phyloP scores from a whole-genome alignment of 352 stramenopile genomes.

The Globisporangium recalcitrans region DNA sequence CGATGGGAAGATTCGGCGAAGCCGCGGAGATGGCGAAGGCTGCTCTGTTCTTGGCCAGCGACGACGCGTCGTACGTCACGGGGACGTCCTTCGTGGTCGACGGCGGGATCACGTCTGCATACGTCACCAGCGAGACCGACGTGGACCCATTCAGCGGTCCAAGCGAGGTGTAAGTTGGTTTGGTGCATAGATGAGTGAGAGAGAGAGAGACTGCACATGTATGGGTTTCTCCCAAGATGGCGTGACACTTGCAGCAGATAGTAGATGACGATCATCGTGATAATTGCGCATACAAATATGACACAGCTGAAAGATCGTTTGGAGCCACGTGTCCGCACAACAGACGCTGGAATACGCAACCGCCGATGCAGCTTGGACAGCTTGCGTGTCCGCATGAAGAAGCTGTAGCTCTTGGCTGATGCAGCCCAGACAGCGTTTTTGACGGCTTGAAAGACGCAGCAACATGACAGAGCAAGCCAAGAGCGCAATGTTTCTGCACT shows the following conservation, averaged over 20 bases:
- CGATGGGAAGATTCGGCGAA: slow-evolving; percentile 85
- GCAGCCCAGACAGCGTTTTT: background rate
- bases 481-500: background rate
- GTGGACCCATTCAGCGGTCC: slow-evolving; percentile 82
- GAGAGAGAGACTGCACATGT: slow-evolving; percentile 3
- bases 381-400: background rate
- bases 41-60: slow-evolving; percentile 79
- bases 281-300: background rate
- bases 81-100: slow-evolving; percentile 85
- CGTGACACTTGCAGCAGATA: background rate
- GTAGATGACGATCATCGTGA: background rate
- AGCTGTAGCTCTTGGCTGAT: background rate
- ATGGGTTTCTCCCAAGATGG: background rate
- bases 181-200: background rate
- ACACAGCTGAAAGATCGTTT: background rate
- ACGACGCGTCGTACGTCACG: slow-evolving; percentile 84
- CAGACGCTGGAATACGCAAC: no score
- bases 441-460: background rate
- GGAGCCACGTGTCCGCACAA: background rate
- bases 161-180: slow-evolving; percentile 49
- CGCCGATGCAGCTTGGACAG: no score
- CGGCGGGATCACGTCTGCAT: slow-evolving; percentile 83
- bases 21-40: slow-evolving; percentile 86
- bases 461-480: background rate
- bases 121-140: slow-evolving; percentile 74